Percentiles rank a stretch among this genome's conserved stretches.
These are phyloP conservation scores for Phytophthora citrophthora DNA, from an alignment of 352 stramenopile species.

Conservation along the genomic window DNA sequence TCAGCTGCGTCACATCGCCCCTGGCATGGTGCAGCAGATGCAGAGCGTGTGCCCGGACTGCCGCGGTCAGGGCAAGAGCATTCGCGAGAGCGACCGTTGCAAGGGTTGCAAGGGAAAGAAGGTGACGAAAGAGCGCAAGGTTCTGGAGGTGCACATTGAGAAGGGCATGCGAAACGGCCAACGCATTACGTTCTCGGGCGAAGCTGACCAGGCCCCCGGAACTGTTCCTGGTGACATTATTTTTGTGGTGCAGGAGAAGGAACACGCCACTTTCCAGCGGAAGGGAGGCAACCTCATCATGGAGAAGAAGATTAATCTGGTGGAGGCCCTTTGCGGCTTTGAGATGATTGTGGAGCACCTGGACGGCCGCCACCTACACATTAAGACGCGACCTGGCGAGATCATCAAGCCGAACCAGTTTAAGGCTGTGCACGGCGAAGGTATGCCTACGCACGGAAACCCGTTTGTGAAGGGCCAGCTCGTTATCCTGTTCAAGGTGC, in stretches of 20 bases:
- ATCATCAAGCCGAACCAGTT: conserved; percentile 94
- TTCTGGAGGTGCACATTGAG: conserved; percentile 98
- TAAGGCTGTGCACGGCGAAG: conserved; percentile 95
- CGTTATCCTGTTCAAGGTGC: conserved; percentile 97
- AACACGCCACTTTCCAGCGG: conserved; percentile 95
- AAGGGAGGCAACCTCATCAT: conserved; percentile 97
- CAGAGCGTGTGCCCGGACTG: conserved; percentile 95
- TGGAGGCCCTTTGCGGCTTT: conserved; percentile 93
- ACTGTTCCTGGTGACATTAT: conserved; percentile 94
- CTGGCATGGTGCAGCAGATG: conserved; percentile 99
- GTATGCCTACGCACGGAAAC: conserved; percentile 98
- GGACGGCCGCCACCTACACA: conserved; percentile 91
- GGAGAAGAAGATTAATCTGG: conserved; percentile 95
- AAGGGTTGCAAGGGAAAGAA: conserved; percentile 94
- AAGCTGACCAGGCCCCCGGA: conserved; percentile 96
- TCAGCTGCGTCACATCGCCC: conserved; percentile 96
- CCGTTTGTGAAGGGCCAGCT: conserved; percentile 98
- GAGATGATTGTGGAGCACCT: conserved; percentile 94
- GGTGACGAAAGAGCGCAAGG: conserved; percentile 97
- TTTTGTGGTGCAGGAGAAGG: conserved; percentile 98
- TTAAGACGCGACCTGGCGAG: conserved; percentile 93
- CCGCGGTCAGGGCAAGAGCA: conserved; percentile 94
- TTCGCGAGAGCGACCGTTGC: conserved; percentile 95
- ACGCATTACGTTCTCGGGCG: conserved; percentile 97
- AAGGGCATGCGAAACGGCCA: conserved; percentile 98